Evolutionary conservation across 2,329 filamentous ascomycete genomes (phyloP).

Genomic region (Leptographium wingfieldii): DNA sequence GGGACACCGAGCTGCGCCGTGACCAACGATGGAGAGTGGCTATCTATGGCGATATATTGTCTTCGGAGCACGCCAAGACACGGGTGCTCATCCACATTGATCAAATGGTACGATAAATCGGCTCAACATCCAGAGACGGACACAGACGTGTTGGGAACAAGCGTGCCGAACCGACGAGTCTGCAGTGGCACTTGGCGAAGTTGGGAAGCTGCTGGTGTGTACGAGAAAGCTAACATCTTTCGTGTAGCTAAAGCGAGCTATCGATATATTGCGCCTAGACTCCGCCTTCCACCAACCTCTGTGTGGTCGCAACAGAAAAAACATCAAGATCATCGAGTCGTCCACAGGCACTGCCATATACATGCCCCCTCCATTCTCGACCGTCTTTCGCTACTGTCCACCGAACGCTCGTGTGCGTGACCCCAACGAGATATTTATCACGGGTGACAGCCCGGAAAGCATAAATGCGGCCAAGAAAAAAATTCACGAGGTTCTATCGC

Average conservation of each 20-base stretch:
- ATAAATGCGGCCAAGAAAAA: conserved; percentile 85
- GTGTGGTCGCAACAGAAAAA: conserved; percentile 87
- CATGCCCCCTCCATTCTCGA: conserved; percentile 88
- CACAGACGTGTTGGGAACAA: background rate
- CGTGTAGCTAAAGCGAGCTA: conserved; percentile 52
- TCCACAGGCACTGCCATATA: conserved; percentile 94
- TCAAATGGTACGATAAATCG: conserved; percentile 53
- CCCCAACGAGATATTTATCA: conserved; percentile 88
- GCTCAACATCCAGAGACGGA: background rate
- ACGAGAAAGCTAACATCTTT: background rate
- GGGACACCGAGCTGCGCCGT: conserved; percentile 68
- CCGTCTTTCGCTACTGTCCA: conserved; percentile 81
- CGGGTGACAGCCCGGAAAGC: conserved; percentile 71
- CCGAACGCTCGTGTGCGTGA: conserved; percentile 69
- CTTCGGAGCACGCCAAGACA: conserved; percentile 93
- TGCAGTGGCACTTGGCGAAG: background rate
- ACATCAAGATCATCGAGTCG: conserved; percentile 96
- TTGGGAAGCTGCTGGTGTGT: background rate
- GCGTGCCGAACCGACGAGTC: background rate
- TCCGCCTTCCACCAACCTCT: conserved; percentile 81
- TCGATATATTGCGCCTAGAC: conserved; percentile 73
- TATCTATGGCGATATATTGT: conserved; percentile 92
- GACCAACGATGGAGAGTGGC: conserved; percentile 86
- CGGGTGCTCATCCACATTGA: conserved; percentile 95
- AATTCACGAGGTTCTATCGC: conserved; percentile 71